These are phyloP conservation scores for Astrephomene gubernaculifera DNA, from an alignment of 139 green algal species.

Conservation along the genomic window DNA sequence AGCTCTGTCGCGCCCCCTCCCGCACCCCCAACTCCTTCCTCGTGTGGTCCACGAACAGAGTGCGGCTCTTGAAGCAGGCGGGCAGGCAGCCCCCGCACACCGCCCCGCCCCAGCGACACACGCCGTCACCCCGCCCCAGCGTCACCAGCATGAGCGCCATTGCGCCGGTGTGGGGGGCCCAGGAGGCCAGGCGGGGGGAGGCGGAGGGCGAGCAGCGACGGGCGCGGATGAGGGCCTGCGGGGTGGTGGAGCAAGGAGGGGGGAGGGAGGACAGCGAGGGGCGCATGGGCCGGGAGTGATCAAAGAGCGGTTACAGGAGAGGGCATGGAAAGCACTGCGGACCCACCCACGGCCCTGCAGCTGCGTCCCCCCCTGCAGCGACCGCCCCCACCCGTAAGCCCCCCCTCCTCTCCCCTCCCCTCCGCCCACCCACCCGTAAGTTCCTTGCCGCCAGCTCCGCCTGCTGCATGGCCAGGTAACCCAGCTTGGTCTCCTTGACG, in stretches of 20 bases:
- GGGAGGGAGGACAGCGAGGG: background rate
- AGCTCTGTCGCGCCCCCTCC: background rate
- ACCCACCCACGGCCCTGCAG: no score
- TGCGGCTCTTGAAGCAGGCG: slow-evolving; percentile 8
- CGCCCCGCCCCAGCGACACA: background rate
- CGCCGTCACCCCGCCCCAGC: slow-evolving; percentile 8
- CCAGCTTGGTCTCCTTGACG: slow-evolving; percentile 24
- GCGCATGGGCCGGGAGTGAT: no score
- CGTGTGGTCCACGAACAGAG: background rate
- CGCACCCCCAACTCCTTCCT: background rate
- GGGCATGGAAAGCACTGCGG: no score
- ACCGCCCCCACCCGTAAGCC: no score
- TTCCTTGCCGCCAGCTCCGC: slow-evolving; percentile 31
- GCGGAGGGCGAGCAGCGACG: no score
- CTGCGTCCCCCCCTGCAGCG: no score
- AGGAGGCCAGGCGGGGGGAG: background rate
- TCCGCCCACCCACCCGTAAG: no score
- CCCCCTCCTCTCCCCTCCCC: no score
- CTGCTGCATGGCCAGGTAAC: slow-evolving; percentile 2
- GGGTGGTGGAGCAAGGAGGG: no score
- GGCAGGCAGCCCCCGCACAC: slow-evolving; percentile 37
- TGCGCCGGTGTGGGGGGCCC: background rate
- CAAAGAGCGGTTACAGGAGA: no score
- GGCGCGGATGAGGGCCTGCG: background rate
- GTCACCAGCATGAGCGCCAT: slow-evolving; percentile 24